A percentile compares a stretch with the other conserved stretches of the same genome.
Conservation (phyloP, 106 monocot genomes). For the Narthecium ossifragum region DNA sequence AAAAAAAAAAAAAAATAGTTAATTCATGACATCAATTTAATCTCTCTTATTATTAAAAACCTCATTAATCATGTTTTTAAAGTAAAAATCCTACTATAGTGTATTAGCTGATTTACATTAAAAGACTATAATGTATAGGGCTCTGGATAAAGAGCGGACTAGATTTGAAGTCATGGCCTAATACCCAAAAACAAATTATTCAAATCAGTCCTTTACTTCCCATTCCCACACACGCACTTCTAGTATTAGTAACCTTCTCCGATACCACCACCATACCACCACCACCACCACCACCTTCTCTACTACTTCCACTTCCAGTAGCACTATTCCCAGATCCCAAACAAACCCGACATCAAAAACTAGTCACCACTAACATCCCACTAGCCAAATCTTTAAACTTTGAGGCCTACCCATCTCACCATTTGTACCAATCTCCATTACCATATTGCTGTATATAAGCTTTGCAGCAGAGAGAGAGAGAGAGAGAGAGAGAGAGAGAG, state of each 20-base stretch:
- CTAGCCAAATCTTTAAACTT: too few relatives aligned
- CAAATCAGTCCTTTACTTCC: neutral
- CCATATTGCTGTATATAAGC: neutral
- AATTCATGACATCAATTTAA: neutral
- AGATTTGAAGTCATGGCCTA: neutral
- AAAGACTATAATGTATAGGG: neutral
- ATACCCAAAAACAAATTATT: neutral
- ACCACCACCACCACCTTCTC: too few relatives aligned
- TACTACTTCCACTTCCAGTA: too few relatives aligned
- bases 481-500: neutral
- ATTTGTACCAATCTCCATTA: neutral
- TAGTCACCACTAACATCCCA: neutral
- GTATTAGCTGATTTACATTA: neutral
- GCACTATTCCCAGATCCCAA: too few relatives aligned
- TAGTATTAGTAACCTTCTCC: too few relatives aligned
- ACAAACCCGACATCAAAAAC: too few relatives aligned
- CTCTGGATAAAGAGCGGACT: neutral
- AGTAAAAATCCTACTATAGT: neutral
- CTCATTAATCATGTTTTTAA: neutral
- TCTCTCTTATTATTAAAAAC: neutral
- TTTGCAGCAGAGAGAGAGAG: neutral
- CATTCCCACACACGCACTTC: too few relatives aligned
- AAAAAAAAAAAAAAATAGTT: neutral
- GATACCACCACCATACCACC: too few relatives aligned
- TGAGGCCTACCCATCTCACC: neutral